Evolutionary conservation across 805 yeast species (phyloP), one percentile per base, ranked within the genome.

Genomic region (Teunomyces lycoperdinae): DNA sequence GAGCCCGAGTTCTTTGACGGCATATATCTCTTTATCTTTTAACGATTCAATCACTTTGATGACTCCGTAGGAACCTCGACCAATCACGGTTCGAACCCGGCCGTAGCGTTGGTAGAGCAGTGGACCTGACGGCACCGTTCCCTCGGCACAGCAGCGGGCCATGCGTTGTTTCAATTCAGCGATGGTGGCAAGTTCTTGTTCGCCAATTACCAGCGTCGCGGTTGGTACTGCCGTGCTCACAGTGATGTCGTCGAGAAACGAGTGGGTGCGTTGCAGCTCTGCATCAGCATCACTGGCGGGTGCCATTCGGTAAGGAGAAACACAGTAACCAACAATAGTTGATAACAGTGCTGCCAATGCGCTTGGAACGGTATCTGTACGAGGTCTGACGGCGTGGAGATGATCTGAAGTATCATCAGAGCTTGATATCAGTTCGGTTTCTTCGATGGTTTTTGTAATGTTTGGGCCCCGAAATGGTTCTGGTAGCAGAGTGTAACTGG

Each of bases 51-150:
- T 60, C 39, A 76, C 64, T 44, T 73, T 71, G 46, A 76, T 77
- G 1, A 74, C 66, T n/a, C 80, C 80, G 50, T 73, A 76, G 2
- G 78, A 68, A 2, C 79, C 80, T 41, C 65, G 71, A 34, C 80
- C 80, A 39, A 75, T 64, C 5, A 68, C 61, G 24, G 64, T 61
- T 43, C 57, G 61, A n/a, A 67, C 62, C 8, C 58, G 50, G 1
- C 75, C 75, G 50, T 68, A 70, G 42, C 70, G 57, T 8, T 66
- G 63, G 38, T 26, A 30, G 9, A 40, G 34, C 33, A 26, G 13
- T 11, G 14, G 27, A 1, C 30, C 41, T 10, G 10, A 9, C 8
- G 34, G 34, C 16, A n/a, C 30, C 4, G 9, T 16, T 8, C 29
- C 26, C 4, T 24, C 26, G 26, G 9, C 39, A 13, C 39, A 35